phyloP scores from a whole-genome alignment of 2,329 filamentous ascomycete species.

The Penicillium sp. region DNA sequence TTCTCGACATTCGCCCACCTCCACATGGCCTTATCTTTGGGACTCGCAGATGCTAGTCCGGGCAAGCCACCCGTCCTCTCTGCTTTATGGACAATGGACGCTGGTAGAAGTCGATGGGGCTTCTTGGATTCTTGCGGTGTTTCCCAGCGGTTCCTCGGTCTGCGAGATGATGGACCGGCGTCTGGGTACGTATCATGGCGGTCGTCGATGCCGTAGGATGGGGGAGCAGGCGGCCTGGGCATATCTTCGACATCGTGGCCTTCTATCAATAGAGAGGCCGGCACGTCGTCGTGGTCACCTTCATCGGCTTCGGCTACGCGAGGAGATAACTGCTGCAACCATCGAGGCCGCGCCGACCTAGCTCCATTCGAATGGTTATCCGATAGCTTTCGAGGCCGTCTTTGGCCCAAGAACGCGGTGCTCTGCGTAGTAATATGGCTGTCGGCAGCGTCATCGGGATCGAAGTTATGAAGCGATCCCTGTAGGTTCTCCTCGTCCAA shows the following conservation, averaged over 20 bases:
- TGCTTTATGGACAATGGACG: slow-evolving; percentile 19
- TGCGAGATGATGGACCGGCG: slow-evolving; percentile 41
- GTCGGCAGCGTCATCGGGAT: slow-evolving; percentile 52
- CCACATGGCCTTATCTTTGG: slow-evolving; percentile 80
- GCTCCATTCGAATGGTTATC: slow-evolving; percentile 20
- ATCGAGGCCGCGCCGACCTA: slow-evolving; percentile 28
- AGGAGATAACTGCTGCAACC: slow-evolving; percentile 26
- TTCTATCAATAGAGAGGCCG: slow-evolving; percentile 60
- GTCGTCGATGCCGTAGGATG: slow-evolving; percentile 24
- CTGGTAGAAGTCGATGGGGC: slow-evolving; percentile 18
- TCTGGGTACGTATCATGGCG: slow-evolving; percentile 20
- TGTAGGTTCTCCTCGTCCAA: slow-evolving; percentile 49
- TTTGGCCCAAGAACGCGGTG: slow-evolving; percentile 34
- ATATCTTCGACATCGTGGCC: slow-evolving; percentile 39
- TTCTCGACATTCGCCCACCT: slow-evolving; percentile 90
- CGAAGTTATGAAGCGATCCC: slow-evolving; percentile 52
- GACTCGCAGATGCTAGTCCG: slow-evolving; percentile 46
- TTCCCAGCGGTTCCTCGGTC: slow-evolving; percentile 49
- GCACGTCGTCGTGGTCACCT: slow-evolving; percentile 61
- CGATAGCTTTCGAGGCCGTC: slow-evolving; percentile 22
- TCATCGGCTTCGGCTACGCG: slow-evolving; percentile 43
- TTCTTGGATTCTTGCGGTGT: slow-evolving; percentile 38
- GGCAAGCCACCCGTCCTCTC: slow-evolving; percentile 29
- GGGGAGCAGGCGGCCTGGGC: slow-evolving; percentile 36
- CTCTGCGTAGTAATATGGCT: slow-evolving; percentile 47